A percentile compares a stretch with the other conserved stretches of the same genome.
These are phyloP conservation scores for Euphrasia confusa DNA, from an alignment of 257 asterid genomes.

Conservation along the genomic window DNA sequence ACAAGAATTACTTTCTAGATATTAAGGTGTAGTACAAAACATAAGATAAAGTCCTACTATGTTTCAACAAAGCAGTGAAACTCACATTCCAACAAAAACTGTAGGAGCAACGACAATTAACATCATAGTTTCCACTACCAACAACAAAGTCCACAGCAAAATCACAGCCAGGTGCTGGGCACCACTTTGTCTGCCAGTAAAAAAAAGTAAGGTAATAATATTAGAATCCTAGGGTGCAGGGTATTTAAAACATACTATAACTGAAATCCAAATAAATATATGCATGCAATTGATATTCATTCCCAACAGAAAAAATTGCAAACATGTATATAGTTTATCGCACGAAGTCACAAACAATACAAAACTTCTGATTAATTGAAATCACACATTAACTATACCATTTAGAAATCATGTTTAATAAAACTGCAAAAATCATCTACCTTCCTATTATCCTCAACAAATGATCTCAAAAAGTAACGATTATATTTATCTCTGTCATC, in stretches of 20 bases:
- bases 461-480: conserved; percentile 77
- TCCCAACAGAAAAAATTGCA: not conserved
- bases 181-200: conserved; percentile 73
- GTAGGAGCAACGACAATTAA: conserved; percentile 67
- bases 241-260: conserved; percentile 4
- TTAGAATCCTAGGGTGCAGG: conserved; percentile 13
- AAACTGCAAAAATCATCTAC: conserved; percentile 35
- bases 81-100: conserved; percentile 92
- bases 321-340: not conserved
- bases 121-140: conserved; percentile 84
- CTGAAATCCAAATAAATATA: conserved; percentile 7
- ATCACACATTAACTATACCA: conserved; percentile 11
- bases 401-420: not conserved
- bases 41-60: not conserved
- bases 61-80: conserved; percentile 17
- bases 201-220: conserved; percentile 21
- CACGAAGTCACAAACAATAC: not conserved
- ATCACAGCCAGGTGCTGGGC: conserved; percentile 97
- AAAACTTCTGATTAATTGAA: not conserved
- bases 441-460: conserved; percentile 83
- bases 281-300: not conserved
- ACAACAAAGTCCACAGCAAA: conserved; percentile 71
- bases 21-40: conserved; percentile 9
- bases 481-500: conserved; percentile 61
- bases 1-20: conserved; percentile 7